Base-by-base conservation (phyloP, 768 basidiomycete species). In the Neoboletus magnificus region DNA sequence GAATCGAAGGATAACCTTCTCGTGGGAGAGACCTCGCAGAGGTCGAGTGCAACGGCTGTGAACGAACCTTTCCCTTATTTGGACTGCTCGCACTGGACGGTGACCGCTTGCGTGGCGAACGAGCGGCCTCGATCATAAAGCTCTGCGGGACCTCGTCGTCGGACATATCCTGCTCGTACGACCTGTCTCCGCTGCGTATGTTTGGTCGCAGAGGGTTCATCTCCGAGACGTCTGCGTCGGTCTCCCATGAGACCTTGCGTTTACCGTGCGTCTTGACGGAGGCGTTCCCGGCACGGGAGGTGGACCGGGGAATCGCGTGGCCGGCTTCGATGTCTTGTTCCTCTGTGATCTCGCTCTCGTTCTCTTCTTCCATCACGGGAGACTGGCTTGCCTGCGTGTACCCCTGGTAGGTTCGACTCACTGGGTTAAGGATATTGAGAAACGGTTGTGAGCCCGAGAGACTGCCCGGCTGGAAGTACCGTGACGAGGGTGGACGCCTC, bases 81-180 rank as follows among this genome's bases (percentile, higher is more conserved):
- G 62, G 50, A 41, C 56, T 65, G 43, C 56, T 65, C 54, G 59
- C 56, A 49, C 62, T 72, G 55, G 66, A 70, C 52, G 64, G 55
- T 56, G 56, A 47, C 54, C 74, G 72, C 54, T 70, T 76, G 62
- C 72, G 79, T n/a, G 80, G 68, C 20, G 57, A 59, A 42, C 56
- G 59, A 18, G 81, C 72, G 37, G 87, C 82, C 71, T 93, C 91
- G 61, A 93, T 85, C 82, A 91, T 87, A 64, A 93, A 87, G 66
- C 87, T 89, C 66, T 88, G 86, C 0, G 91, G 91, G 3, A 89
- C 89, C 68, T 93, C 91, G 53, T 88, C 91, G 62, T 93, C 91
- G 9, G 86, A 88, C 29, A 80, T 79, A 48, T 88, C 84, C 46
- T 79, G 74, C 41, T 77, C 77, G 55, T 84, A 78, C 27, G 77